These are phyloP conservation scores for Selaginella moellendorffii DNA, from an alignment of 75 land plant species.

Conservation along the genomic window DNA sequence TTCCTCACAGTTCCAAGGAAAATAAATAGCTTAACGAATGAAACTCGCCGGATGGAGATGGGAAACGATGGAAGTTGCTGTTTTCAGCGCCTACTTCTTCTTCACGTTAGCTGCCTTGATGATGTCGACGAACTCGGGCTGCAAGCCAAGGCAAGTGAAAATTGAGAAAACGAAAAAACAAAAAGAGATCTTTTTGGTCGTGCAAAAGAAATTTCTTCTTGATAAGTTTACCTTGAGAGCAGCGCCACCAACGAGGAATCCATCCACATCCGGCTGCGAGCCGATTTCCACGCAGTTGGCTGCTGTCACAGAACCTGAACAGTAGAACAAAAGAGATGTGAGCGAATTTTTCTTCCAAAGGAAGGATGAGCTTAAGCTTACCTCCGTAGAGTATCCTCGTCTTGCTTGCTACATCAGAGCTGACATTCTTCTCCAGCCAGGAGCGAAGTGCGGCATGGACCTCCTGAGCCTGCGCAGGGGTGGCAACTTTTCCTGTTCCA, in stretches of 20 bases:
- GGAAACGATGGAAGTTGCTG: too few species aligned
- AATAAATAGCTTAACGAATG: too few species aligned
- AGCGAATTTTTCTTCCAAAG: too few species aligned
- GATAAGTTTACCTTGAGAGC: conserved; percentile 17
- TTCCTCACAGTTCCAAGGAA: too few species aligned
- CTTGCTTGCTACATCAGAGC: conserved; percentile 17
- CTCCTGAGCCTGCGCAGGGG: conserved; percentile 30
- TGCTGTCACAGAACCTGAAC: conserved; percentile 23
- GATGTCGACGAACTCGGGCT: conserved; percentile 63
- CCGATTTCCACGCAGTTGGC: conserved; percentile 22
- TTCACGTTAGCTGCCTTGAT: conserved; percentile 40
- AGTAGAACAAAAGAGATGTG: neutral
- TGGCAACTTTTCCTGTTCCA: conserved; percentile 32
- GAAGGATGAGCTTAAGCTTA: neutral
- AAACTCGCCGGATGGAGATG: too few species aligned
- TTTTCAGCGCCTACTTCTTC: too few species aligned
- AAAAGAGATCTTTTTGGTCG: neutral
- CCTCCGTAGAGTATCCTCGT: conserved; percentile 29
- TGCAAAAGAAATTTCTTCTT: neutral
- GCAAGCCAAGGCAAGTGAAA: neutral
- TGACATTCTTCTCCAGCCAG: conserved; percentile 24
- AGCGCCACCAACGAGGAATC: conserved; percentile 27
- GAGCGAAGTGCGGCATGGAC: conserved; percentile 25
- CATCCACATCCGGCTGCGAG: conserved; percentile 23
- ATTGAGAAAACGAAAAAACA: neutral